phyloP scores from a whole-genome alignment of 495 filamentous ascomycete species.

The Daldinia vernicosa region DNA sequence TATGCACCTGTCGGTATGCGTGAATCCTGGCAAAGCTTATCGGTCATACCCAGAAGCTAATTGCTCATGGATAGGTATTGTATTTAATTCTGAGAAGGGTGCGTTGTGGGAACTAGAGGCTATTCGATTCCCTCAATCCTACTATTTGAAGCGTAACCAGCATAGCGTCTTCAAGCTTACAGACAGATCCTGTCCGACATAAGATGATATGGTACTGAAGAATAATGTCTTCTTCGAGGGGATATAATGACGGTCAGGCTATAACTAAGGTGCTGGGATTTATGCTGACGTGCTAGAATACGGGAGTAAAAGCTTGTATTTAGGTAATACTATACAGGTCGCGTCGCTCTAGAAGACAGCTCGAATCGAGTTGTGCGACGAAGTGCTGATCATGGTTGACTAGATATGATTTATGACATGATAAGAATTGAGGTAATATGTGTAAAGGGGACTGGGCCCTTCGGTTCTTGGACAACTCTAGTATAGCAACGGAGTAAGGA shows the following conservation, averaged over 20 bases:
- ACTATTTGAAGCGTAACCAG: neutral
- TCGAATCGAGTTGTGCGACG: neutral
- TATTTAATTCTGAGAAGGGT: neutral
- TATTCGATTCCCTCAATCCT: neutral
- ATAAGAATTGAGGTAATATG: neutral
- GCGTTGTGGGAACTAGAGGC: neutral
- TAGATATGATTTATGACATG: neutral
- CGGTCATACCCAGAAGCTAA: constrained; percentile 20
- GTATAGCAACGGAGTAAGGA: neutral
- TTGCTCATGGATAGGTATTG: neutral
- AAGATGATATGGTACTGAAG: neutral
- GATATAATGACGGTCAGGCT: neutral
- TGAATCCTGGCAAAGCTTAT: constrained; percentile 25
- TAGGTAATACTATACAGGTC: neutral
- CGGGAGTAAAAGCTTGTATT: neutral
- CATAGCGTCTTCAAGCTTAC: neutral
- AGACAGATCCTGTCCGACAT: neutral
- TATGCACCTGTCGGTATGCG: constrained; percentile 28
- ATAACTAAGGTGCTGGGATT: neutral
- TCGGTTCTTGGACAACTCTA: neutral
- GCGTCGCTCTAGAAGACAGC: neutral
- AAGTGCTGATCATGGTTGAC: neutral
- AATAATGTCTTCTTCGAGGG: neutral
- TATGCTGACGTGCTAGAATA: neutral
- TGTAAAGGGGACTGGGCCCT: neutral